Evolutionary conservation across 2,329 filamentous ascomycete species (phyloP).

Genomic region (Colletotrichum orchidophilum): DNA sequence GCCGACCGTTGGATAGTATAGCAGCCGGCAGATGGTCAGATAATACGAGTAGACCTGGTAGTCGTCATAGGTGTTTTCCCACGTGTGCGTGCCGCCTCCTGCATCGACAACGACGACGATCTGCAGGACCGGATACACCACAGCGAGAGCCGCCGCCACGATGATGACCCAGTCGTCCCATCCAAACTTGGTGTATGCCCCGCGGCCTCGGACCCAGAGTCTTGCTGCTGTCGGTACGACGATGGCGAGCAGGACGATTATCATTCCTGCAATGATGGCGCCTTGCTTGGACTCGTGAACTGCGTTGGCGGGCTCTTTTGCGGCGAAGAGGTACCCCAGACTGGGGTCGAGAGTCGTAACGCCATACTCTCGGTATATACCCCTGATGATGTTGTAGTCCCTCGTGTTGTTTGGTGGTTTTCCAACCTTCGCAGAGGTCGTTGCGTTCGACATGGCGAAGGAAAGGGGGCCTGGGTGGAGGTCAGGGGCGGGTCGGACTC

Average conservation of each 20-base stretch:
- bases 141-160: background rate
- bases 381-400: slow-evolving; percentile 29
- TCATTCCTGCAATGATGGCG: slow-evolving; percentile 32
- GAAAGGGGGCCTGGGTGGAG: background rate
- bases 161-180: slow-evolving; percentile 25
- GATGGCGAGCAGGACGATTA: slow-evolving; percentile 25
- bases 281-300: slow-evolving; percentile 29
- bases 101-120: slow-evolving; percentile 31
- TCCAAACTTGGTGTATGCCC: slow-evolving; percentile 18
- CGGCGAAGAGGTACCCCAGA: slow-evolving; percentile 21
- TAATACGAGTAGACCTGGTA: slow-evolving; percentile 31
- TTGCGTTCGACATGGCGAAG: slow-evolving; percentile 25
- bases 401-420: slow-evolving; percentile 23
- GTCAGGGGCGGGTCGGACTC: background rate
- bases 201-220: slow-evolving; percentile 10
- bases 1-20: slow-evolving; percentile 32
- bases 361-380: slow-evolving; percentile 29
- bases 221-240: slow-evolving; percentile 14
- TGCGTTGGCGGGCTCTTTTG: slow-evolving; percentile 5
- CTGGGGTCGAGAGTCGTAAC: slow-evolving; percentile 23
- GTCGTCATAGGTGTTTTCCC: slow-evolving; percentile 30
- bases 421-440: slow-evolving; percentile 23
- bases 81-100: slow-evolving; percentile 26
- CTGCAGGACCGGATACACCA: slow-evolving; percentile 29
- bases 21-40: slow-evolving; percentile 16